Evolutionary conservation across 1,139 yeast species (phyloP).

Genomic region (Zygoascus sp.): DNA sequence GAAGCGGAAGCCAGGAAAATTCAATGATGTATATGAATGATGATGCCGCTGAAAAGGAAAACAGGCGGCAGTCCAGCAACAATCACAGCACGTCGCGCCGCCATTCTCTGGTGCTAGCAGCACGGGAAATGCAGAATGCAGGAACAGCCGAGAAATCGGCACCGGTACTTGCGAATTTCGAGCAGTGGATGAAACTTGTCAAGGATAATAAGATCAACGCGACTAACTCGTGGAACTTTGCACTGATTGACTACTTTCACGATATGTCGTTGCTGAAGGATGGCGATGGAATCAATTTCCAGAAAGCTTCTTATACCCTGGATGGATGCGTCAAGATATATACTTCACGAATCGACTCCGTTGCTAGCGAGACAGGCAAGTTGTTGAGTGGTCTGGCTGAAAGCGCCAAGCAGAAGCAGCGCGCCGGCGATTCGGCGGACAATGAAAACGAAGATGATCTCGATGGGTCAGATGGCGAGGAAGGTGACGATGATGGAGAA

Average conservation of each 20-base stretch:
- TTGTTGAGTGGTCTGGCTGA: conserved; percentile 67
- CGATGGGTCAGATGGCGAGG: conserved; percentile 31
- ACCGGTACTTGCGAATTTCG: conserved; percentile 57
- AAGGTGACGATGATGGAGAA: conserved; percentile 25
- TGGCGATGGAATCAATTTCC: conserved; percentile 67
- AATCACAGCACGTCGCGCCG: conserved; percentile 17
- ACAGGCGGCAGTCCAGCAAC: conserved; percentile 23
- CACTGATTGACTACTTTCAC: conserved; percentile 81
- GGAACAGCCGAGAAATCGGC: conserved; percentile 9
- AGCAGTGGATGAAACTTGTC: conserved; percentile 87
- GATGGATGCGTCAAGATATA: conserved; percentile 87
- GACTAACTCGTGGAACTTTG: conserved; percentile 71
- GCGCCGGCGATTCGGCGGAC: conserved; percentile 28
- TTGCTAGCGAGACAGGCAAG: conserved; percentile 85
- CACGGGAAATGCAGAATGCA: conserved; percentile 19
- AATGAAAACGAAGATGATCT: conserved; percentile 32
- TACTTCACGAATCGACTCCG: conserved; percentile 84
- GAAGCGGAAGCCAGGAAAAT: conserved; percentile 3
- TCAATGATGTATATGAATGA: conserved; percentile 26
- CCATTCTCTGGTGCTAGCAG: conserved; percentile 21
- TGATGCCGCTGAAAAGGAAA: conserved; percentile 31
- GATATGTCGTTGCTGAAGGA: conserved; percentile 56
- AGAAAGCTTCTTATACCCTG: conserved; percentile 70
- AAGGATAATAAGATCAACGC: conserved; percentile 63
- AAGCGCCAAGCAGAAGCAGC: conserved; percentile 28